These are phyloP conservation scores for Chlamydomonas incerta DNA, from an alignment of 139 green algal species.

Conservation along the genomic window DNA sequence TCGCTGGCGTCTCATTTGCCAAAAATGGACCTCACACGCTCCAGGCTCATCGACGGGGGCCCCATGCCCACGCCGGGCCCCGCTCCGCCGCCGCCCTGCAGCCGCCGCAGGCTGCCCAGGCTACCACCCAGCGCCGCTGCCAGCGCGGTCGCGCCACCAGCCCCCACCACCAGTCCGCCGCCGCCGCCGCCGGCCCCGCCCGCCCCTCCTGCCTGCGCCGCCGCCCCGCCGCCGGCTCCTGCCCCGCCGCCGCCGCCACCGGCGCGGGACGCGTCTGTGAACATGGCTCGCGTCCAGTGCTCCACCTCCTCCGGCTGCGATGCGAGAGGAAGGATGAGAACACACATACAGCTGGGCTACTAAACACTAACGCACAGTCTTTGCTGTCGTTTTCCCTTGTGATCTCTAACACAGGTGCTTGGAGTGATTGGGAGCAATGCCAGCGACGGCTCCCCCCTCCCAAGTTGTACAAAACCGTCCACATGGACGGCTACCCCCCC, in stretches of 20 bases:
- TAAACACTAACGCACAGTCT: too few species aligned
- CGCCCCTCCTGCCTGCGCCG: not conserved
- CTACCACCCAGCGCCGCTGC: not conserved
- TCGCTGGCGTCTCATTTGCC: slow-evolving; percentile 8
- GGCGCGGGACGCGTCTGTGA: slow-evolving; percentile 22
- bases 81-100: too few species aligned
- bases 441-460: too few species aligned
- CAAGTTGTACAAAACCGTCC: too few species aligned
- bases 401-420: too few species aligned
- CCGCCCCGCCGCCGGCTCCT: not conserved
- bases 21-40: slow-evolving; percentile 35
- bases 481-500: too few species aligned
- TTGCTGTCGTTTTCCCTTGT: too few species aligned
- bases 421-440: too few species aligned
- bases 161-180: too few species aligned
- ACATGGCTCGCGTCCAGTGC: slow-evolving; percentile 72
- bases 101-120: too few species aligned
- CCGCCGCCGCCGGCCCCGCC: not conserved
- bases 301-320: slow-evolving; percentile 71
- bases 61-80: not conserved
- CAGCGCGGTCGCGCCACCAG: not conserved
- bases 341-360: too few species aligned
- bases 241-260: not conserved
- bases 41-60: slow-evolving; percentile 4
- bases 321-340: too few species aligned